Percentiles rank a stretch among this genome's conserved stretches.
These are phyloP conservation scores for Leccinum truebloodii DNA, from an alignment of 768 basidiomycete species.

Conservation along the genomic window DNA sequence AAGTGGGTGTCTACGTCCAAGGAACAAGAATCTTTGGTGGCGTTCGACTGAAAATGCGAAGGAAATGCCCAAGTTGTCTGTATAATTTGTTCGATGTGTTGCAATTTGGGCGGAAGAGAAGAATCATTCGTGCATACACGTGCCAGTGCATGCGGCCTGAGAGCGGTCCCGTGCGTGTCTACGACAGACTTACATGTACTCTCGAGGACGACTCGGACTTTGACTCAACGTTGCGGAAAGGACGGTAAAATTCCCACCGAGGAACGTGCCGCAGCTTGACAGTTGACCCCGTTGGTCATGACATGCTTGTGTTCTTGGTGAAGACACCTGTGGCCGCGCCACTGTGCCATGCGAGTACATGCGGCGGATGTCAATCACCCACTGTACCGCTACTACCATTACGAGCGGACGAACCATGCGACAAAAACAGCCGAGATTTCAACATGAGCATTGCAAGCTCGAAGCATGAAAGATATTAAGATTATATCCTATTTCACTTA, in stretches of 20 bases:
- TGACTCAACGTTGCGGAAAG: neutral
- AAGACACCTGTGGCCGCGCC: neutral
- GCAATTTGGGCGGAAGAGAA: neutral
- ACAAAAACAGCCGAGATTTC: slow-evolving; percentile 19
- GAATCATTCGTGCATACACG: neutral
- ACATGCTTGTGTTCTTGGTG: neutral
- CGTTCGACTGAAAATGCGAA: slow-evolving; percentile 16
- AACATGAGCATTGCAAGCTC: no score
- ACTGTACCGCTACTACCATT: neutral
- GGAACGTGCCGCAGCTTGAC: neutral
- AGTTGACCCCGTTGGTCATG: neutral
- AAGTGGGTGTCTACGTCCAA: slow-evolving; percentile 38
- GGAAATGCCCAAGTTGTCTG: neutral
- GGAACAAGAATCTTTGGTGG: slow-evolving; percentile 26
- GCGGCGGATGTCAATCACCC: neutral
- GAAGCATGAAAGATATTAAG: no score
- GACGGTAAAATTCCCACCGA: neutral
- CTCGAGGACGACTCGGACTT: neutral
- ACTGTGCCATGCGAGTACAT: neutral
- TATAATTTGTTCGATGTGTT: neutral
- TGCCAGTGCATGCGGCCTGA: neutral
- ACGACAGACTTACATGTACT: neutral
- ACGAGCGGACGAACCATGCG: slow-evolving; percentile 5
- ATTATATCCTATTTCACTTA: no score
- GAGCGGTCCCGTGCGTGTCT: neutral